Evolutionary conservation across 805 yeast genomes (phyloP), one percentile per base, ranked within the genome.

Genomic region (Candida piceae): DNA sequence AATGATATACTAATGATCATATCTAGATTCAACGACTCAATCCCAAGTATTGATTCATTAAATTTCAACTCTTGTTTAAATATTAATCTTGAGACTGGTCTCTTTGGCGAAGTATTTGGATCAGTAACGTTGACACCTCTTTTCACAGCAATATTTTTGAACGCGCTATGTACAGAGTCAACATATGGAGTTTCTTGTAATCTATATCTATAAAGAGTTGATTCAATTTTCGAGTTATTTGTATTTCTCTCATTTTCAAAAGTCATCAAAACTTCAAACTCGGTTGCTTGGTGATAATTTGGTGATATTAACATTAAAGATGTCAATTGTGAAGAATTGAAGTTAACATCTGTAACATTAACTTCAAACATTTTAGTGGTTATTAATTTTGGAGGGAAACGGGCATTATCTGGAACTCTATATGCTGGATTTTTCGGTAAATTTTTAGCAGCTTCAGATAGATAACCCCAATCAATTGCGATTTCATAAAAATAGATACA

Each of bases 401-500:
- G 71, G 24, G 56, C 55, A 15, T 64, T 69, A 21, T 62, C 65
- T 1, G 79, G 78, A 0, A 78, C 74, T 41, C 67, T 68, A 46
- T 60, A 74, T 41, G 68, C 69, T 7, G 78, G 78, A 35, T 65
- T 69, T 11, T 62, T 58, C 32, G 64, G 62, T 38, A 72, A 69
- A 23, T 64, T 63, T 31, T 61, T 62, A 7, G 78, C 74, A 4
- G 78, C 66, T 27, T 64, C 68, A 1, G 59, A 55, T 21, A 76
- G 53, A 39, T 61, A 70, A 1, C 79, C 80, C 85, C 85, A 80
- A 41, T 76, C 70, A 9, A 79, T 60, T 0, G 46, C 33, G 4
- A 78, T 50, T 17, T 56, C 49, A 48, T 65, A 78, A 2, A 75
- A 58, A 30, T 60, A 56, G 16, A 80, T 52, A 12, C 52, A 51